Evolutionary conservation across 2,329 filamentous ascomycete species (phyloP).

Genomic region (Aspergillus hortae): DNA sequence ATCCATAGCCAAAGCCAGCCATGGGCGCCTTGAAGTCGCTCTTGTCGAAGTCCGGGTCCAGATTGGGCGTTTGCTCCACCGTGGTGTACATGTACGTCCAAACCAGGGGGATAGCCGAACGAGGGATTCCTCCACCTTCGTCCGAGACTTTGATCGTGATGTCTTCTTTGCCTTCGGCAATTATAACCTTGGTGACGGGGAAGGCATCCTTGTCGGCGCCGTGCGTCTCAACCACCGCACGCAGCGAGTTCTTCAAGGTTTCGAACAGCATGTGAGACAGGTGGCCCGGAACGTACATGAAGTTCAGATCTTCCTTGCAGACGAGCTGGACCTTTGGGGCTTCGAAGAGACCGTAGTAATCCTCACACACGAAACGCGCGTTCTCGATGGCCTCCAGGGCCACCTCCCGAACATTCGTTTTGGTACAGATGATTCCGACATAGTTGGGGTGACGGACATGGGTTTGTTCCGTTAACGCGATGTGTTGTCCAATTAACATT

Average conservation of each 20-base stretch:
- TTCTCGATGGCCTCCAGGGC: constrained; percentile 98
- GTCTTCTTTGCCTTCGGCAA: constrained; percentile 95
- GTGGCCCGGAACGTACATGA: constrained; percentile 99
- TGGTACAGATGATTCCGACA: constrained; percentile 98
- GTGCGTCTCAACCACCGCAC: constrained; percentile 92
- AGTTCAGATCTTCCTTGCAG: constrained; percentile 89
- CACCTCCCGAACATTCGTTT: constrained; percentile 92
- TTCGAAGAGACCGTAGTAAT: constrained; percentile 96
- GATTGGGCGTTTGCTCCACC: constrained; percentile 87
- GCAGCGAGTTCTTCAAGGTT: constrained; percentile 95
- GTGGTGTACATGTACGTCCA: constrained; percentile 99
- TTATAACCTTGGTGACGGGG: constrained; percentile 93
- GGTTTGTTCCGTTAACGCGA: constrained; percentile 90
- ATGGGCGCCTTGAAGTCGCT: constrained; percentile 99
- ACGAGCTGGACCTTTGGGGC: constrained; percentile 95
- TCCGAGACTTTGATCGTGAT: constrained; percentile 99
- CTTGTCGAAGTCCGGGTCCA: constrained; percentile 98
- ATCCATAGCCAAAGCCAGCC: constrained; percentile 97
- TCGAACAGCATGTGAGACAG: constrained; percentile 99
- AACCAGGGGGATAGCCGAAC: constrained; percentile 91
- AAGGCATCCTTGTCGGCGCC: constrained; percentile 95
- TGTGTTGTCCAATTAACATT: constrained; percentile 98
- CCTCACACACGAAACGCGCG: constrained; percentile 97
- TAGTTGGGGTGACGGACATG: constrained; percentile 87
- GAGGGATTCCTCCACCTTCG: constrained; percentile 91